Conservation (phyloP, 2,329 filamentous ascomycete species). For the Colletotrichum destructivum region DNA sequence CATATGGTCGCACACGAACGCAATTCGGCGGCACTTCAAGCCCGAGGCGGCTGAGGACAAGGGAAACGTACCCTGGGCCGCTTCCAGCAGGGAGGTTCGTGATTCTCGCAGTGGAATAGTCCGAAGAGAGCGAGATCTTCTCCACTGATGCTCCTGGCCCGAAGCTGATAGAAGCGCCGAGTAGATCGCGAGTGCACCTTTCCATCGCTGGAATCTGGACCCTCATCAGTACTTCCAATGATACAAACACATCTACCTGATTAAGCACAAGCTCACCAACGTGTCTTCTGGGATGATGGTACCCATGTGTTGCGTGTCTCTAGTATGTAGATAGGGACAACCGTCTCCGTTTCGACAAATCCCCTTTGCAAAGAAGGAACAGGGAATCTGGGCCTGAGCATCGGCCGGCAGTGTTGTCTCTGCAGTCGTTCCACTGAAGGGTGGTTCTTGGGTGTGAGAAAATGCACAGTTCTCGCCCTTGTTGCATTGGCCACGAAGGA, state of each 20-base stretch:
- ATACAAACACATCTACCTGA: too few species aligned
- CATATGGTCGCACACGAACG: not conserved
- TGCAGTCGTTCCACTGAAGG: not conserved
- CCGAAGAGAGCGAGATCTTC: constrained; percentile 51
- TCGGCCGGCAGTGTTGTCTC: not conserved
- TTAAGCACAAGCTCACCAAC: not conserved
- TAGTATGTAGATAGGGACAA: not conserved
- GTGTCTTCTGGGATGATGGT: not conserved
- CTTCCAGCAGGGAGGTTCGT: constrained; percentile 46
- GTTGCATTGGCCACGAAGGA: not conserved
- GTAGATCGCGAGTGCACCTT: not conserved
- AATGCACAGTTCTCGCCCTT: constrained; percentile 1
- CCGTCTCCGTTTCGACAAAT: not conserved
- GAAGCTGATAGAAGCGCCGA: not conserved
- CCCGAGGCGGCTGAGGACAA: constrained; percentile 43
- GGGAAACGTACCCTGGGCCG: constrained; percentile 42
- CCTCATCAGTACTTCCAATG: not conserved
- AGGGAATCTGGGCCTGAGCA: not conserved
- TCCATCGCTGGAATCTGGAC: not conserved
- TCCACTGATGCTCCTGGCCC: constrained; percentile 48
- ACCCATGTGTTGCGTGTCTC: not conserved
- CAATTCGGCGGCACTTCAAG: not conserved
- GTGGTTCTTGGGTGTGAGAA: not conserved
- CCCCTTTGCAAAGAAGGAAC: not conserved
- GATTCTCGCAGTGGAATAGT: constrained; percentile 56